Conservation (phyloP, 148 eudicot species). For the Spergularia bocconei region DNA sequence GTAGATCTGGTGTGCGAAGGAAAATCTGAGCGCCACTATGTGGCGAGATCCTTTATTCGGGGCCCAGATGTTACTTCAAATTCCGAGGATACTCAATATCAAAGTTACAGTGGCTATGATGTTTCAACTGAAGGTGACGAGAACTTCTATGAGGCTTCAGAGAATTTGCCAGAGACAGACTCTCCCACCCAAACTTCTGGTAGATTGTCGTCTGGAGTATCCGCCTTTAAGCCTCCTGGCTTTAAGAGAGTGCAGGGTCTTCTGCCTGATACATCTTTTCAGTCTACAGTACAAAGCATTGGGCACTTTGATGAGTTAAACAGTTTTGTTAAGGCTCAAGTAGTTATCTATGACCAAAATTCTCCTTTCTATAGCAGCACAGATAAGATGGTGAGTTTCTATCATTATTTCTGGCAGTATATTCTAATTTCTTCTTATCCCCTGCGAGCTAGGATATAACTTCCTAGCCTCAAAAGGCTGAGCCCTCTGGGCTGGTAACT, state of each 20-base stretch:
- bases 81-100: conserved; percentile 33
- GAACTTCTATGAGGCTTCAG: conserved; percentile 82
- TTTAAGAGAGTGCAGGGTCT: conserved; percentile 63
- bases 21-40: conserved; percentile 46
- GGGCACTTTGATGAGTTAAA: conserved; percentile 53
- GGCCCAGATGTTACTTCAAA: conserved; percentile 46
- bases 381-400: conserved; percentile 64
- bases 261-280: conserved; percentile 53
- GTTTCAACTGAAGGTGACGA: conserved; percentile 70
- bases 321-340: conserved; percentile 95
- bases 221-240: conserved; percentile 54
- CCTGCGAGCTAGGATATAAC: no score
- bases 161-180: conserved; percentile 60
- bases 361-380: conserved; percentile 62
- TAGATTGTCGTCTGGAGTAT: conserved; percentile 36
- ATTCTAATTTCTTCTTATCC: background rate
- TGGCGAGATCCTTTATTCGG: conserved; percentile 80
- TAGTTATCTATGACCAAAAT: conserved; percentile 70
- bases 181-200: conserved; percentile 36
- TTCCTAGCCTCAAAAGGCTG: no score
- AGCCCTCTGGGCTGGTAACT: no score
- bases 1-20: conserved; percentile 77
- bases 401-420: background rate
- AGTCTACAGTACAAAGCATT: conserved; percentile 31
- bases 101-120: conserved; percentile 35